phyloP scores from a whole-genome alignment of 2,329 filamentous ascomycete species.

The Pseudogymnoascus sp. region DNA sequence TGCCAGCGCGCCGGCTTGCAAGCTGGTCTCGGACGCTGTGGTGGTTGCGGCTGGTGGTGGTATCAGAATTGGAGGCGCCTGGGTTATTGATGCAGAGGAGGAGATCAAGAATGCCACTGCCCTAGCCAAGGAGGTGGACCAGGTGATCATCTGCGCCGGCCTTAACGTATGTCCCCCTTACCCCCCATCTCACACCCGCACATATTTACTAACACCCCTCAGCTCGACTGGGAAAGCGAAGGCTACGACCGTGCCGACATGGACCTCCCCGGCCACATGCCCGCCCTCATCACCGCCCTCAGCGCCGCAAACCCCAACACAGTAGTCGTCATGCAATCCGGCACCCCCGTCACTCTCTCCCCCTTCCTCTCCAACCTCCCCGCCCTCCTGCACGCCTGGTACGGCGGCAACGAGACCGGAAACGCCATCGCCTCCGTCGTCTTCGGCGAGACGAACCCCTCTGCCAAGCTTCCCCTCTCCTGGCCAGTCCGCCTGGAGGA shows the following conservation, averaged over 20 bases:
- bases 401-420: slow-evolving; percentile 79
- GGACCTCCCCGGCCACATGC: slow-evolving; percentile 66
- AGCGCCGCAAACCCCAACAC: slow-evolving; percentile 61
- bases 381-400: slow-evolving; percentile 72
- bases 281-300: slow-evolving; percentile 62
- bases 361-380: slow-evolving; percentile 53
- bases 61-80: slow-evolving; percentile 55
- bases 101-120: slow-evolving; percentile 61
- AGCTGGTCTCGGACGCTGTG: slow-evolving; percentile 41
- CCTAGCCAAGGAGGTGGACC: slow-evolving; percentile 63
- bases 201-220: neutral
- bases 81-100: slow-evolving; percentile 48
- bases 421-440: slow-evolving; percentile 74
- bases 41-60: slow-evolving; percentile 52
- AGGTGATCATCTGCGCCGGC: slow-evolving; percentile 72
- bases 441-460: slow-evolving; percentile 67
- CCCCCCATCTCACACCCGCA: no score
- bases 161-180: slow-evolving; percentile 47
- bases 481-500: slow-evolving; percentile 64
- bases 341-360: slow-evolving; percentile 63
- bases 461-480: slow-evolving; percentile 65
- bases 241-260: slow-evolving; percentile 73
- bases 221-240: slow-evolving; percentile 71
- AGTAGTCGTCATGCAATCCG: slow-evolving; percentile 69
- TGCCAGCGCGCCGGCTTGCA: slow-evolving; percentile 51